Percentiles rank a stretch among this genome's conserved stretches.
Evolutionary conservation across 1,284 basidiomycete genomes (phyloP).

Genomic region (Cryptococcus sp.): DNA sequence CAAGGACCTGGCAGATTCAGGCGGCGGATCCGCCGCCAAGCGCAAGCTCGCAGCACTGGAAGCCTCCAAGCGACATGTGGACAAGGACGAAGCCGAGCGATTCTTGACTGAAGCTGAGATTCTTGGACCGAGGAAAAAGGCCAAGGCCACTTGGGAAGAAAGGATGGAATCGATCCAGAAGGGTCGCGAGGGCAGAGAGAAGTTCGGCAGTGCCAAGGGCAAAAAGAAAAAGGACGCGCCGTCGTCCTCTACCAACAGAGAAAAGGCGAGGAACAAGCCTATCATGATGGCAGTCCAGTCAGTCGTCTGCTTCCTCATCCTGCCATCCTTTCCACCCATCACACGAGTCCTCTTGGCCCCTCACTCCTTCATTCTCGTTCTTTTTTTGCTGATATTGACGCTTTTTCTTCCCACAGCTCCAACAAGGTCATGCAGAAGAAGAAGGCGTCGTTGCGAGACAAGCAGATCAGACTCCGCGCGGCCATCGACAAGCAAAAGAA

Average conservation of each 20-base stretch:
- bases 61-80: slow-evolving; percentile 63
- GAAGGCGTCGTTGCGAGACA: slow-evolving; percentile 81
- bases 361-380: not conserved
- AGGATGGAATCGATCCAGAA: slow-evolving; percentile 88
- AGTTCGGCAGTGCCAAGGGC: slow-evolving; percentile 85
- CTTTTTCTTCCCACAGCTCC: slow-evolving; percentile 32
- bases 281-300: slow-evolving; percentile 86
- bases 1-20: slow-evolving; percentile 68
- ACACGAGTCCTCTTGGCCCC: not conserved
- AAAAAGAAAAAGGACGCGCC: slow-evolving; percentile 79
- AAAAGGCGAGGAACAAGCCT: slow-evolving; percentile 88
- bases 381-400: slow-evolving; percentile 6
- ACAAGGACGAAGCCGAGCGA: slow-evolving; percentile 58
- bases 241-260: slow-evolving; percentile 82
- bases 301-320: slow-evolving; percentile 31
- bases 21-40: slow-evolving; percentile 71
- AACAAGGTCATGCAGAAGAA: slow-evolving; percentile 67
- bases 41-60: slow-evolving; percentile 82
- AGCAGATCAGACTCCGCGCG: slow-evolving; percentile 61
- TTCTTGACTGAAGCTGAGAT: slow-evolving; percentile 92
- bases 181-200: slow-evolving; percentile 93
- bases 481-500: slow-evolving; percentile 54
- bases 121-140: slow-evolving; percentile 89
- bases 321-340: not conserved
- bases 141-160: slow-evolving; percentile 92